phyloP scores from a whole-genome alignment of 768 basidiomycete genomes.

The Pisolithus tinctorius region DNA sequence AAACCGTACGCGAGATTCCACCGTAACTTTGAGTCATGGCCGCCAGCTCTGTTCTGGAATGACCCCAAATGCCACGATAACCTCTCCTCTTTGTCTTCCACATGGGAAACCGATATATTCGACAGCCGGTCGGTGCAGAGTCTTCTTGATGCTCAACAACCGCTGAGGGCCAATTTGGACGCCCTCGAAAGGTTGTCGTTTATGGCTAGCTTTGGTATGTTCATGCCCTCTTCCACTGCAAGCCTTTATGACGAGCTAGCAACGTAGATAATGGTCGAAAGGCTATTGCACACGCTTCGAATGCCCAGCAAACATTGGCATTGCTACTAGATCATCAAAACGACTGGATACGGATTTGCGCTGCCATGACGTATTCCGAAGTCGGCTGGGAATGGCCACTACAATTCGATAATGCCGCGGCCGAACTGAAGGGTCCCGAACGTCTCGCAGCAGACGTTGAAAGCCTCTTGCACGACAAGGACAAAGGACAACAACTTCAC shows the following conservation, averaged over 20 bases:
- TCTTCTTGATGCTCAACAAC: slow-evolving; percentile 13
- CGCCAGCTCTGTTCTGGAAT: slow-evolving; percentile 26
- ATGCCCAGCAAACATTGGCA: slow-evolving; percentile 7
- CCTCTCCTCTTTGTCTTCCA: slow-evolving; percentile 10
- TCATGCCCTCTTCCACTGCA: background rate
- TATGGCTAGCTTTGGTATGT: slow-evolving; percentile 24
- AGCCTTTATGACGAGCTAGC: background rate
- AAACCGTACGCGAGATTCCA: slow-evolving; percentile 19
- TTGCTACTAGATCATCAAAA: slow-evolving; percentile 12
- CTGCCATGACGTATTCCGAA: slow-evolving; percentile 21
- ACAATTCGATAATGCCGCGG: background rate
- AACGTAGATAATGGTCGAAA: slow-evolving; percentile 13
- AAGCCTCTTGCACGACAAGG: slow-evolving; percentile 7
- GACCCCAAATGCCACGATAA: slow-evolving; percentile 15
- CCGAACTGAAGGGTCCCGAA: slow-evolving; percentile 1
- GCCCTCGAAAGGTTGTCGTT: slow-evolving; percentile 22
- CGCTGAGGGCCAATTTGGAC: slow-evolving; percentile 10
- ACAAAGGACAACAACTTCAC: slow-evolving; percentile 9
- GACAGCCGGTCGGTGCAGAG: slow-evolving; percentile 13
- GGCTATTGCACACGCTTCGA: background rate
- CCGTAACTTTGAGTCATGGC: slow-evolving; percentile 18
- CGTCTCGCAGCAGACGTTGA: slow-evolving; percentile 7
- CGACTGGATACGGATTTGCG: slow-evolving; percentile 15
- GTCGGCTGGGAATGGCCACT: slow-evolving; percentile 16
- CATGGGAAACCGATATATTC: slow-evolving; percentile 28